Base-by-base conservation (phyloP, 495 filamentous ascomycete species). In the Bacidia rubella region DNA sequence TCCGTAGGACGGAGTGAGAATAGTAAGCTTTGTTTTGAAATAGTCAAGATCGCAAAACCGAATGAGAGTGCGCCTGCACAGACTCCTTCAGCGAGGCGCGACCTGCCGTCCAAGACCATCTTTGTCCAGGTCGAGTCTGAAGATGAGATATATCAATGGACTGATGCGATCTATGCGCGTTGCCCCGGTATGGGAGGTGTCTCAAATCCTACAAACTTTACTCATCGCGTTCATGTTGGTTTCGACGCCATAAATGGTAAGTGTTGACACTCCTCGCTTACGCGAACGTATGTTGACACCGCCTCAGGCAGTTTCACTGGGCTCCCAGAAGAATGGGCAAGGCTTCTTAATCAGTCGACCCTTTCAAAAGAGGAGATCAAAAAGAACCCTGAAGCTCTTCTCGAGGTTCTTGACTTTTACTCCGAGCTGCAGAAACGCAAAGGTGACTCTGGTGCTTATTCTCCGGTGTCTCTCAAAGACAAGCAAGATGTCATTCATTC, bases 341-440 rank as follows among this genome's bases (percentile, higher is more conserved):
- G 90, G 65, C 74, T 98, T 27, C 73, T 98, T 59, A 96, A 87
- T 51, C 85, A 87, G 11, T 97, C 92, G 2, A 92, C 92, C 26
- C 93, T 98, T 60, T 95, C 92, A 24, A 92, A 93, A 67, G 92
- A 96, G 59, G 92, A 98, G 65, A 95, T 95, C 68, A 83, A 90
- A 68, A 87, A 90, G 62, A 95, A 97, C 59, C 92, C 92, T n/a
- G 86, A 96, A 66, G 93, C 90, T 20, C 92, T 98, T 19, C 88
- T 97, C 50, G 92, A 98, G 65, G 93, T 95, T 29, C 74, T 98
- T 25, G 86, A 95, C 63, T 98, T 98, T 68, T 98, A 97, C 73
- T 88, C 90, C 0, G 90, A 97, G 65, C 86, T 94, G 63, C 86
- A 85, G 48, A 90, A 90, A 73, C 78, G 87, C 35, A 79, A 83